These are phyloP conservation scores for Dittrichia graveolens DNA, from an alignment of 129 eudicot species.

Conservation along the genomic window DNA sequence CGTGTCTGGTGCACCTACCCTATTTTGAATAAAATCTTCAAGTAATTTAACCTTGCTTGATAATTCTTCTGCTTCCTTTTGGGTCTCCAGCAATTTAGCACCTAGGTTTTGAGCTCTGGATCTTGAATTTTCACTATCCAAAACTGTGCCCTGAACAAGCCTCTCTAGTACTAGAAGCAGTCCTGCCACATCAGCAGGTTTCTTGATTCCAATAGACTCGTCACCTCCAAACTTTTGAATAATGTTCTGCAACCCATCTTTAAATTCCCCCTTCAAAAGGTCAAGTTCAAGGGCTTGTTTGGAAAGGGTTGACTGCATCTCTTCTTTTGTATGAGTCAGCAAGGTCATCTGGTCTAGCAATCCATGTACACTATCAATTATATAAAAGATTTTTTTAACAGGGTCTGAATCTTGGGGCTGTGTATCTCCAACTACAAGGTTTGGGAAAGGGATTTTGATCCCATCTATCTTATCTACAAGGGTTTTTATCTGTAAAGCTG, in stretches of 20 bases:
- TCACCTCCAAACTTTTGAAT: constrained; percentile 65
- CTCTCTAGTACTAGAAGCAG: constrained; percentile 61
- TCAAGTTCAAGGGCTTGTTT: constrained; percentile 64
- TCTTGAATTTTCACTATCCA: constrained; percentile 62
- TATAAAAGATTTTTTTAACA: constrained; percentile 61
- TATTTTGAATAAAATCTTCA: constrained; percentile 59
- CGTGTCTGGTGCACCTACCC: constrained; percentile 41
- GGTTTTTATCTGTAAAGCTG: constrained; percentile 56
- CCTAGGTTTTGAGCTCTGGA: constrained; percentile 41
- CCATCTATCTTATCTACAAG: constrained; percentile 53
- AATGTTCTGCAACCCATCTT: constrained; percentile 57
- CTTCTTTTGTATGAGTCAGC: constrained; percentile 56
- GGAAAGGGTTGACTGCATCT: constrained; percentile 46
- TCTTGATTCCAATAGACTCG: constrained; percentile 42
- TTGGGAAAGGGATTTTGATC: constrained; percentile 51
- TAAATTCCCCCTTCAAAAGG: constrained; percentile 55
- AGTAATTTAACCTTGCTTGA: constrained; percentile 64
- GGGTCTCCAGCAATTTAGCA: constrained; percentile 49
- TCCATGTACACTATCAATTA: constrained; percentile 54
- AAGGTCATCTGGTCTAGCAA: constrained; percentile 49
- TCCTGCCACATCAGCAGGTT: constrained; percentile 43
- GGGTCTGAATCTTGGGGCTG: constrained; percentile 47
- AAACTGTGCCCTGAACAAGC: constrained; percentile 49
- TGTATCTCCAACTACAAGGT: constrained; percentile 35
- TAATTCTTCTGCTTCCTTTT: constrained; percentile 63